Conservation (phyloP, 306 rosid genomes). For the Prunus persica region Prunus_persica_NCBIv2 NC_034009.1:30651501-30652000, state of each 20-base stretch:
- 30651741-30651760: not conserved
- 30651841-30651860: too few relatives aligned
- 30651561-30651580: not conserved
- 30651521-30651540: not conserved
- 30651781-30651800: too few relatives aligned
- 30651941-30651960: conserved; percentile 24
- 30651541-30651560: not conserved
- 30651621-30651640: conserved; percentile 37
- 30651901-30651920: not conserved
- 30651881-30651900: not conserved
- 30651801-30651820: too few relatives aligned
- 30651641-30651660: conserved; percentile 6
- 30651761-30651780: too few relatives aligned
- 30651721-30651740: not conserved
- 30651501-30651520: too few relatives aligned
- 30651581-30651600: not conserved
- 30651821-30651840: too few relatives aligned
- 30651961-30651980: not conserved
- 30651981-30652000: conserved; percentile 14
- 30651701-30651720: not conserved
- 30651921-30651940: conserved; percentile 33
- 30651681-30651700: too few relatives aligned
- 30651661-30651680: not conserved
- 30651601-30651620: conserved; percentile 30
- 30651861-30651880: too few relatives aligned